Conservation (phyloP, 2,329 filamentous ascomycete species). For the Ophioceras dolichostomum region DNA sequence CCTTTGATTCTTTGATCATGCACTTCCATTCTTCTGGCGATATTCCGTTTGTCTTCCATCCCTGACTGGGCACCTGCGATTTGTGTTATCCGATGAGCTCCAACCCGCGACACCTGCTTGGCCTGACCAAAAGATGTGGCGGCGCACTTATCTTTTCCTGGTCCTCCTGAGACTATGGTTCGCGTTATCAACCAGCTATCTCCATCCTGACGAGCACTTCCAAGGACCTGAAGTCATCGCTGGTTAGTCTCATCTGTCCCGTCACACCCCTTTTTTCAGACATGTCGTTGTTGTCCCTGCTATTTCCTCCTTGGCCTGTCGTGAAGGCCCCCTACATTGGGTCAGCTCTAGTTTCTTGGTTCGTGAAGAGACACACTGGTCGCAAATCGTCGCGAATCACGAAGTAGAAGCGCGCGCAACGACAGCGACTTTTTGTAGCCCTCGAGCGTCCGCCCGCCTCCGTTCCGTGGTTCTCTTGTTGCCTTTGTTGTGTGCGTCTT, state of each 20-base stretch:
- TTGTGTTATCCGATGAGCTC: slow-evolving; percentile 6
- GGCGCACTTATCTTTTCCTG: slow-evolving; percentile 75
- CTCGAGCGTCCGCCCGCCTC: too few relatives aligned
- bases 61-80: neutral
- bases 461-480: neutral
- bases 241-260: too few relatives aligned
- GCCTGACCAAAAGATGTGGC: slow-evolving; percentile 60
- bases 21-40: neutral
- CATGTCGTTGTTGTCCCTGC: too few relatives aligned
- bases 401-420: too few relatives aligned
- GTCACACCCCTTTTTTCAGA: too few relatives aligned
- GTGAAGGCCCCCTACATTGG: too few relatives aligned
- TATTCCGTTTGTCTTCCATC: neutral
- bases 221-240: slow-evolving; percentile 96
- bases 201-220: slow-evolving; percentile 98
- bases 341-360: too few relatives aligned
- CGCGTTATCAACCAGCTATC: slow-evolving; percentile 85
- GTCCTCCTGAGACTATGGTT: slow-evolving; percentile 86
- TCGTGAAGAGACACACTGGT: too few relatives aligned
- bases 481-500: too few relatives aligned
- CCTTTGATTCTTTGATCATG: neutral
- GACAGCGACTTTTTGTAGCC: too few relatives aligned
- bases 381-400: too few relatives aligned
- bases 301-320: too few relatives aligned
- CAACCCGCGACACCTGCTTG: slow-evolving; percentile 5